Evolutionary conservation across 2,329 filamentous ascomycete species (phyloP), one percentile per base, ranked within the genome.

Genomic region (Nemania diffusa): DNA sequence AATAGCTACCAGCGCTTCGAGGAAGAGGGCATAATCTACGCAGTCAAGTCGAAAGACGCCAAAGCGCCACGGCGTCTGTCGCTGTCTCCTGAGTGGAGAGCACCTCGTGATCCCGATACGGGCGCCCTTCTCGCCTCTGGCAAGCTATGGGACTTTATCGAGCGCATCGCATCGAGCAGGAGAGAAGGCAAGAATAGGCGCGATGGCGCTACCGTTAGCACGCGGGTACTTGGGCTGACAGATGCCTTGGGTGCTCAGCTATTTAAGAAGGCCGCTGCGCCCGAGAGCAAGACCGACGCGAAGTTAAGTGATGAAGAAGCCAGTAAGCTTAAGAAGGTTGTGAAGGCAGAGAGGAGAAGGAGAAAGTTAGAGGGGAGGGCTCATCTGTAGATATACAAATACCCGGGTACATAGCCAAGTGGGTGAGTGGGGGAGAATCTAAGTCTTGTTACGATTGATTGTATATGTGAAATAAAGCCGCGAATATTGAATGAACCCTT

Each of bases 141-240:
- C 0, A 88, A 89, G 67, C 82, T 99, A 6, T 99, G 96, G 96
- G 89, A 93, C 63, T 97, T 98, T 75, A 95, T 92, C 4, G 94
- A 97, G 78, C 87, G 90, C 76, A 97, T 99, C 70, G 93, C 93
- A 7, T 86, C 88, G 57, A 92, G 89, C 51, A 85, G 96, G 34
- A 86, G 95, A 50, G 96, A 98, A 81, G 96, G 96, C 8, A 99
- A 98, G 87, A 97, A 98, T 78, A 84, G 96, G 24, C 87, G 95
- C n/a, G 96, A 99, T 78, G 94, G 94, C 13, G 92, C 91, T 1
- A 97, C 94, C 0, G 94, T 98, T 2, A 92, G 91, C 73, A 92
- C 87, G 13, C 86, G 96, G 22, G 95, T 99, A 11, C 80, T 98
- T 42, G 83, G 84, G 6, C 84, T 98, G 72, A 91, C 92, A 8